Evolutionary conservation across 2,329 filamentous ascomycete species (phyloP), one percentile per base, ranked within the genome.

Genomic region (Verticillium nonalfalfae): DNA sequence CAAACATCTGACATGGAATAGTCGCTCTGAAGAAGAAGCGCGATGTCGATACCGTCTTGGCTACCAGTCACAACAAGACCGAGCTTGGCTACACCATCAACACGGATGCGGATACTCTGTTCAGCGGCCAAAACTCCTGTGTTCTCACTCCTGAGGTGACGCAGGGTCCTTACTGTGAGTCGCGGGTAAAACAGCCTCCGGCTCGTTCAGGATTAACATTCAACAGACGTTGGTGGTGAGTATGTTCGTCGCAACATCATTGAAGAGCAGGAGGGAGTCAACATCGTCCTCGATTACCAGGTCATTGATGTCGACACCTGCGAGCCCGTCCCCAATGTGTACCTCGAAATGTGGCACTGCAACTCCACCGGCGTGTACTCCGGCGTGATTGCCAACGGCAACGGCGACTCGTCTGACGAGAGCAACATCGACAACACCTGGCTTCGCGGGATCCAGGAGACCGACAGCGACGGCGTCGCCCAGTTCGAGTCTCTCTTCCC

Each of bases 321-420:
- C 68, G 67, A 74, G 60, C 72, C 76, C 2, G 69, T 79, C 2
- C 70, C 73, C 4, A 65, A 71, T 36, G 70, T 77, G n/a, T 73
- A 74, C 63, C 62, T 79, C 9, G 78, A 81, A 62, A 69, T 77
- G 36, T 80, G 78, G 78, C 73, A 79, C 64, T 75, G 74, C 69
- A 80, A 80, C 66, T 67, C 77, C 15, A 78, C 77, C 2, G 77
- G 78, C 36, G 75, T 79, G 33, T 81, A 80, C 69, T 75, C 72
- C 7, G 77, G 78, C 59, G 71, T 79, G 55, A 66, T 71, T 31
- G 66, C 68, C 38, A 66, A 61, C 26, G 73, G 72, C 31, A 77
- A 78, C 62, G 75, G 72, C 18, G 71, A 73, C 63, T 67, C 64
- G 14, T 60, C 62, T 35, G 67, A 71, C 45, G 40, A 64, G 38